Base-by-base conservation (phyloP, 305 asterid species). In the Rubia occidens region DNA sequence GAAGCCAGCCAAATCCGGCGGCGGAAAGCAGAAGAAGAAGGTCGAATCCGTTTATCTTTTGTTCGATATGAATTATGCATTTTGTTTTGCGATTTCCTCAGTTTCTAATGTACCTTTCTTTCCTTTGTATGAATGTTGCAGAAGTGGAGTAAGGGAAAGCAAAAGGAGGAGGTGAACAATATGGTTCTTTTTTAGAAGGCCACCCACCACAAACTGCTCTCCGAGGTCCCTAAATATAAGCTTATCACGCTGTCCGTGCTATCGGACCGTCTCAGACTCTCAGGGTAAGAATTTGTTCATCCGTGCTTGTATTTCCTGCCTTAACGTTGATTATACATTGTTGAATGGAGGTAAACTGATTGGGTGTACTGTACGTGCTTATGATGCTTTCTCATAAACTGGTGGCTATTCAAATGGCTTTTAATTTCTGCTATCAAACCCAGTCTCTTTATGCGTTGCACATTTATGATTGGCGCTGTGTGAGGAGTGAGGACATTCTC, bases 61-160 rank as follows among this genome's bases (percentile, higher is more conserved):
- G 5, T 60, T 24, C n/a, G 54, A 47, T 47, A 5, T 47, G 17
- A 29, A 29, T 29, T 29, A 29, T 29, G 35, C 35, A 29, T 29
- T 29, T 29, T 29, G 35, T 29, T 29, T 29, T 29, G 35, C 35
- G 35, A 29, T 29, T 29, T 29, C 35, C 35, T 29, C 35, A 29
- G 35, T 29, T 29, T 29, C 3, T 29, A 29, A 29, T 29, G 35
- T 29, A 29, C 35, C 2, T 29, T 29, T 47, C 1, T 47, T 0
- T 14, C 1, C 14, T 0, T 15, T 49, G 10, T 47, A 13, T 47
- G 54, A 13, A 61, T 32, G 2, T 8, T 62, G 66, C 66, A 62
- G 66, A 62, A 62, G 24, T 62, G 66, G 66, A 62, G 66, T 45
- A 62, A 62, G 29, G 66, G 66, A 17, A 62, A 62, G 47, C 42